Evolutionary conservation across 345 rosid genomes (phyloP).

Genomic region (Brassica rapa): DNA sequence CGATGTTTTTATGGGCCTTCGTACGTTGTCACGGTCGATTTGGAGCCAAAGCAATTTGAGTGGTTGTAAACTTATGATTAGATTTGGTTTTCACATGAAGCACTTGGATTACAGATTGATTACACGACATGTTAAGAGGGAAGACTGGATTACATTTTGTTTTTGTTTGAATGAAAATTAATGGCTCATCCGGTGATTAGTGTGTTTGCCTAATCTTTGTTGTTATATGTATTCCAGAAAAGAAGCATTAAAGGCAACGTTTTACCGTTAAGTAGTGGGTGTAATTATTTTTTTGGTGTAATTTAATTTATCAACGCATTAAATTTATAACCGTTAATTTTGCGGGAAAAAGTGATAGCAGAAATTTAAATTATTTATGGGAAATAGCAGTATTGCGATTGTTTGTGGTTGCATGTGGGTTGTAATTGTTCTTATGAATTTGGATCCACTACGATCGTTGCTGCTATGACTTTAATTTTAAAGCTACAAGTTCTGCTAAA

Average conservation of each 20-base stretch:
- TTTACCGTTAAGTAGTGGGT: background rate
- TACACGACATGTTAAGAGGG: background rate
- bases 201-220: background rate
- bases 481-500: background rate
- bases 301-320: background rate
- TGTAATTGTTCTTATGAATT: background rate
- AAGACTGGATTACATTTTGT: background rate
- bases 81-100: background rate
- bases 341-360: background rate
- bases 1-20: constrained; percentile 1
- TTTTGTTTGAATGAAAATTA: background rate
- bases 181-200: background rate
- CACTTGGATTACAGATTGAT: background rate
- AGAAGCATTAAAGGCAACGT: background rate
- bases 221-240: background rate
- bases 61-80: background rate
- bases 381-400: background rate
- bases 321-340: background rate
- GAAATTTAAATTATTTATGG: background rate
- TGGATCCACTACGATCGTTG: background rate
- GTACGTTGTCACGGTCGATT: background rate
- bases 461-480: background rate
- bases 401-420: constrained; percentile 16
- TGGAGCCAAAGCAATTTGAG: background rate
- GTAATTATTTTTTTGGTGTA: background rate